phyloP scores from a whole-genome alignment of 139 green algal genomes.

The Pleodorina starrii region DNA sequence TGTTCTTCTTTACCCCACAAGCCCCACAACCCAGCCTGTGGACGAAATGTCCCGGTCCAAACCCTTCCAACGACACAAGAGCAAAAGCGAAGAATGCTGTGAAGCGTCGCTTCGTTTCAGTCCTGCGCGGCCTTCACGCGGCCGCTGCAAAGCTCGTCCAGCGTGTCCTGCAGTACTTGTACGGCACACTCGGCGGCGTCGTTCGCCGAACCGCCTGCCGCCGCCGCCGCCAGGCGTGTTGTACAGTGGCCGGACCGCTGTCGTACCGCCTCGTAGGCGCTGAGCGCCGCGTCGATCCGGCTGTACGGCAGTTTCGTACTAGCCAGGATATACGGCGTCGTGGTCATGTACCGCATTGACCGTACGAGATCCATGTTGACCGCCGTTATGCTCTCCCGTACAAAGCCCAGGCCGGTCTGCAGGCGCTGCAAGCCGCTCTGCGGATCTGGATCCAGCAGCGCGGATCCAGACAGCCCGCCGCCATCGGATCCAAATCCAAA shows the following conservation, averaged over 20 bases:
- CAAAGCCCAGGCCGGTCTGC: background rate
- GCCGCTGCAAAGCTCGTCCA: background rate
- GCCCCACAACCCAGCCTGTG: too few species aligned
- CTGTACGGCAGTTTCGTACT: conserved; percentile 12
- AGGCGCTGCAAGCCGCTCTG: background rate
- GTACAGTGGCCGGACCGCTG: background rate
- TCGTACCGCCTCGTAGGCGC: conserved; percentile 5
- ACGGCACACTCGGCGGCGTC: background rate
- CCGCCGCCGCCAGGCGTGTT: background rate
- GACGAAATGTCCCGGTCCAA: too few species aligned
- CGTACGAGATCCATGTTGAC: conserved; percentile 21
- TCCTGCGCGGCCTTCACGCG: background rate
- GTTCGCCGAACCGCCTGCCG: background rate
- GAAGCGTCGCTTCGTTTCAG: background rate
- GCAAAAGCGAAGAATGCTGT: too few species aligned
- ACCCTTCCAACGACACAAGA: too few species aligned
- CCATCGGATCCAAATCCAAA: background rate
- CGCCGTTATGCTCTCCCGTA: conserved; percentile 15
- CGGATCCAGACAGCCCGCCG: background rate
- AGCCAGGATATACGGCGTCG: conserved; percentile 23
- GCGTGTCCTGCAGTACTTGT: background rate
- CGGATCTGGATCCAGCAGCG: background rate
- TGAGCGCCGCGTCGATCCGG: background rate
- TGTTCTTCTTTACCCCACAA: too few species aligned
- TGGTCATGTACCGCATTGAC: conserved; percentile 42